Conservation (phyloP, 2,329 filamentous ascomycete genomes). For the Epicoccum nigrum region DNA sequence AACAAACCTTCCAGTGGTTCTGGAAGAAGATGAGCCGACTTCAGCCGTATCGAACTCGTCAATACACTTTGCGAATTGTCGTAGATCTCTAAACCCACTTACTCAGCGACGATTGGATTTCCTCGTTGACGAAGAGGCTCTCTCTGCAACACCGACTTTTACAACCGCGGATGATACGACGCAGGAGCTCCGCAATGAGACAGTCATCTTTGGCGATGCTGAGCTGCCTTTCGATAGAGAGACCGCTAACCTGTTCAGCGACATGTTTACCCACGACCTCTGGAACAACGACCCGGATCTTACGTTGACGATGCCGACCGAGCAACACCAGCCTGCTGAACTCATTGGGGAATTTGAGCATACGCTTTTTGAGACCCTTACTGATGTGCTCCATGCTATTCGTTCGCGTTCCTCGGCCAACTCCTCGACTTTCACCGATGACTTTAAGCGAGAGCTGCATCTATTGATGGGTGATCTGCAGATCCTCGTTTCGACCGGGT, state of each 20-base stretch:
- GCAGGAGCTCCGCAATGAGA: no score
- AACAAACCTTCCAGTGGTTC: neutral
- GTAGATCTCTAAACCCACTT: neutral
- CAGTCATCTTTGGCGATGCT: neutral
- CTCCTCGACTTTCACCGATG: neutral
- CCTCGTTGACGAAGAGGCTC: neutral
- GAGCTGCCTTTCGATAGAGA: neutral
- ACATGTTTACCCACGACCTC: constrained; percentile 1
- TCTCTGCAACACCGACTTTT: no score
- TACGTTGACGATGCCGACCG: neutral
- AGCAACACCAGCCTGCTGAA: no score
- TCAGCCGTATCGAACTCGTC: neutral
- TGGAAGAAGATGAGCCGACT: neutral
- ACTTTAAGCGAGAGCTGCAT: neutral
- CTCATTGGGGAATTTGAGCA: neutral
- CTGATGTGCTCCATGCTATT: neutral
- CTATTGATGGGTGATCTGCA: neutral
- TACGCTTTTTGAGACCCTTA: neutral
- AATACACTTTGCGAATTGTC: neutral
- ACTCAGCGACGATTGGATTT: neutral
- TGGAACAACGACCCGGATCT: neutral
- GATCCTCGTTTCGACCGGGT: neutral
- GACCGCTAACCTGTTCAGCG: neutral
- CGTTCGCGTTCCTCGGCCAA: neutral
- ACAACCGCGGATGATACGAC: no score